Base-by-base conservation (phyloP, 2,329 filamentous ascomycete genomes). In the Didymella exigua region DNA sequence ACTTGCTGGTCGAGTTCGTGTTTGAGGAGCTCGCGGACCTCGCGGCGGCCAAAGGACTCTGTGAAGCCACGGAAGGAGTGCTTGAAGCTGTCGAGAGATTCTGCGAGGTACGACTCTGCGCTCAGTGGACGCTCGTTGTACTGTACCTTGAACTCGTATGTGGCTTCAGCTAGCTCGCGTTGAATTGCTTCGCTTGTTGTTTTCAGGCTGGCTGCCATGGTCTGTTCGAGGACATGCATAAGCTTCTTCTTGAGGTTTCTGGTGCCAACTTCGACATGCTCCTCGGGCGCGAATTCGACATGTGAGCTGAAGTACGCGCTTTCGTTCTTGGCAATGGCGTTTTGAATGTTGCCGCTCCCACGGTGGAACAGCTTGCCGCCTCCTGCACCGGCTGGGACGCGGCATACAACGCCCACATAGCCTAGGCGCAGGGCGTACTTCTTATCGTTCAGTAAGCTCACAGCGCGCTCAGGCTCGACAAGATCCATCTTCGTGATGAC, bases 401-500 rank as follows among this genome's bases (percentile, higher is more conserved):
- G 89, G 65, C 90, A 93, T 5, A 99, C 90, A 4, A 99, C 95
- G 44, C 95, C 95, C 3, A 99, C 93, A 67, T 99, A 99, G 3
- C 95, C 95, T 3, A 99, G 80, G n/a, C 95, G 85, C 26, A 99
- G 81, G 34, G 95, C 93, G 70, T 99, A 99, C 73, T 98, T 96
- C 71, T 87, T 89, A 73, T 99, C 93, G 23, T 83, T 87, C 18
- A 99, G 81, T 27, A 99, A 91, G 30, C 85, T 82, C 13, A 86
- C 84, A 26, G 93, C 95, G 54, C 93, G 86, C 7, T 81, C 79
- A 3, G 95, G 84, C 64, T 98, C 93, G 7, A 99, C 93, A 19
- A 99, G 82, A 69, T 99, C 95, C 93, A 99, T 97, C 79, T 99
- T 99, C 3, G 95, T 99, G 36, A 99, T 88, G n/a, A 99, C 95